These are phyloP conservation scores for Hymenoscyphus occultus DNA, from an alignment of 2,329 filamentous ascomycete species.

Conservation along the genomic window DNA sequence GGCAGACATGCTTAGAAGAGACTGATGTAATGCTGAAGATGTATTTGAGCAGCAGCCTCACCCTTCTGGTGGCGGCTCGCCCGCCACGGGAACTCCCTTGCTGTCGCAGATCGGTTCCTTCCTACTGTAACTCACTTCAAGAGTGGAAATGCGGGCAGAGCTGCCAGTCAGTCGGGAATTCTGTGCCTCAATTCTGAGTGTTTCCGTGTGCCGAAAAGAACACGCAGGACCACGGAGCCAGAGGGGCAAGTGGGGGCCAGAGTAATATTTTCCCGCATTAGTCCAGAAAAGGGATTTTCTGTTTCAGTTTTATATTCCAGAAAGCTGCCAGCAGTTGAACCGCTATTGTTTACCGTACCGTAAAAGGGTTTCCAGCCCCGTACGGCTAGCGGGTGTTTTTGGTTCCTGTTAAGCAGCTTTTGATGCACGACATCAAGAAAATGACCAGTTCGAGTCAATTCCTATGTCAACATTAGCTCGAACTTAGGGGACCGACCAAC, in stretches of 20 bases:
- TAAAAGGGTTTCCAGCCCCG: not conserved
- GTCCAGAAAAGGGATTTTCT: not conserved
- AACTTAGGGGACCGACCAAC: not conserved
- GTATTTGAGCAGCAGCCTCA: not conserved
- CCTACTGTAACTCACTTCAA: not conserved
- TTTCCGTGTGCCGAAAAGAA: not conserved
- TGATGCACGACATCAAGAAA: not conserved
- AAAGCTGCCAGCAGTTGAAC: not conserved
- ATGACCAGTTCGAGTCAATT: not conserved
- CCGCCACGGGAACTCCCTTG: not conserved
- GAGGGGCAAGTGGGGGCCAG: too few relatives aligned
- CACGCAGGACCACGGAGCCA: too few relatives aligned
- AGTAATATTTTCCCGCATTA: not conserved
- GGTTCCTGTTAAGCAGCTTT: not conserved
- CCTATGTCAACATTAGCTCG: not conserved
- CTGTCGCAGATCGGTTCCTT: not conserved
- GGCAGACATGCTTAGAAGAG: not conserved
- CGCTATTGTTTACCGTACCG: not conserved
- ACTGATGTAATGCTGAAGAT: not conserved
- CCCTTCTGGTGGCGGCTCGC: not conserved
- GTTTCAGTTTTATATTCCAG: too few relatives aligned
- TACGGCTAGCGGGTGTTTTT: not conserved
- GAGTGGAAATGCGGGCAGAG: not conserved
- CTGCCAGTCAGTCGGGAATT: not conserved
- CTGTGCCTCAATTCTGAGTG: not conserved